These are phyloP conservation scores for Amylocystis lapponica DNA, from an alignment of 768 basidiomycete species.

Conservation along the genomic window DNA sequence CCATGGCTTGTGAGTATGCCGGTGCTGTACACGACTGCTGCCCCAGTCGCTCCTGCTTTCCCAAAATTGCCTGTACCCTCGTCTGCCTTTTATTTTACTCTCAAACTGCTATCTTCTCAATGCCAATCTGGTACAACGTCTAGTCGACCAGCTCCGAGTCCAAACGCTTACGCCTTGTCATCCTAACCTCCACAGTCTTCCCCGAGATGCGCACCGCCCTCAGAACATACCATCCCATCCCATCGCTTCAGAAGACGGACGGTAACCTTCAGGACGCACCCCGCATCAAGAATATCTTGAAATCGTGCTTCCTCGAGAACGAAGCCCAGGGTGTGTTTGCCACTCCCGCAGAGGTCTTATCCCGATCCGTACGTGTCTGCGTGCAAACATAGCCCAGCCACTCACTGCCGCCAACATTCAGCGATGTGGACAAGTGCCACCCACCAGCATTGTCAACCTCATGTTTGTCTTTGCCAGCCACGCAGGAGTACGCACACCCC, in stretches of 20 bases:
- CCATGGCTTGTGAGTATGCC: slow-evolving; percentile 65
- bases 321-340: slow-evolving; percentile 40
- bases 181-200: slow-evolving; percentile 43
- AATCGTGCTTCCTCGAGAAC: slow-evolving; percentile 48
- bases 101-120: neutral
- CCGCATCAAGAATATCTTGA: slow-evolving; percentile 70
- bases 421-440: slow-evolving; percentile 45
- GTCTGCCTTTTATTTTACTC: neutral
- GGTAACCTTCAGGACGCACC: slow-evolving; percentile 76
- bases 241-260: slow-evolving; percentile 60
- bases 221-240: slow-evolving; percentile 74
- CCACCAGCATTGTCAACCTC: slow-evolving; percentile 65
- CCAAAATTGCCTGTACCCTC: neutral
- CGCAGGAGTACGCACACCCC: slow-evolving; percentile 26
- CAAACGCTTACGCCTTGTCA: neutral
- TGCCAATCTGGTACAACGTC: neutral
- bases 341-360: slow-evolving; percentile 52
- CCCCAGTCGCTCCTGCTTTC: neutral
- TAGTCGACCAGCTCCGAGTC: neutral
- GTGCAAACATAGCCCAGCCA: neutral
- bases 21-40: neutral
- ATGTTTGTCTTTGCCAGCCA: slow-evolving; percentile 66
- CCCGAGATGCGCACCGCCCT: slow-evolving; percentile 76
- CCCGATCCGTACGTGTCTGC: slow-evolving; percentile 40
- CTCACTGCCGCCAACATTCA: slow-evolving; percentile 13